Conservation (phyloP, 169 alveolate genomes). For the Plasmodium coatneyi region DNA sequence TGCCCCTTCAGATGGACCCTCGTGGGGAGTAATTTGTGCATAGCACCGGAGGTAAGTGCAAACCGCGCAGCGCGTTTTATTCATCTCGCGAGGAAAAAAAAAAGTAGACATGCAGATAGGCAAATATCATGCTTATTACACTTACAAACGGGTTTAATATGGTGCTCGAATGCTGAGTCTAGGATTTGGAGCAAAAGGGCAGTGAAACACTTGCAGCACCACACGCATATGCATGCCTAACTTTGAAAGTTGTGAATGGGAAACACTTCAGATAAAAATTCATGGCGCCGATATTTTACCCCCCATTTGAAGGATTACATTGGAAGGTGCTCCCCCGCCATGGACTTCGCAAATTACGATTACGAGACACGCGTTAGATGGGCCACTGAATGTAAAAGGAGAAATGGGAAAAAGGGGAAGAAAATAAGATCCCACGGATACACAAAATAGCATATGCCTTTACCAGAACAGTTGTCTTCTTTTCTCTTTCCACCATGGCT, state of each 20-base stretch:
- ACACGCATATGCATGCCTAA: neutral
- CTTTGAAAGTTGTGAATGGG: neutral
- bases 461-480: neutral
- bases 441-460: neutral
- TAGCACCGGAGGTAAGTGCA: slow-evolving; percentile 81
- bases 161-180: neutral
- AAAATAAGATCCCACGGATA: neutral
- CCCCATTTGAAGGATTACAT: slow-evolving; percentile 66
- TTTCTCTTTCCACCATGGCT: neutral
- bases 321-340: slow-evolving; percentile 84
- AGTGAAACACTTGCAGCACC: neutral
- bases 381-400: slow-evolving; percentile 76
- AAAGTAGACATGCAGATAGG: neutral
- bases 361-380: slow-evolving; percentile 59
- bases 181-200: neutral
- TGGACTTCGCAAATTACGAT: slow-evolving; percentile 76
- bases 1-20: slow-evolving; percentile 82
- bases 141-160: neutral
- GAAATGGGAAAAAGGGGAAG: neutral
- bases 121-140: neutral
- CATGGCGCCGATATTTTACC: neutral
- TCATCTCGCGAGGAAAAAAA: neutral
- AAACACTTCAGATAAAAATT: neutral
- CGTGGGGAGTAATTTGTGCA: slow-evolving; percentile 73
- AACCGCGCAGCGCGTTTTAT: neutral